phyloP scores from a whole-genome alignment of 331 rosid species.

The Erythrophleum ivorense region DNA sequence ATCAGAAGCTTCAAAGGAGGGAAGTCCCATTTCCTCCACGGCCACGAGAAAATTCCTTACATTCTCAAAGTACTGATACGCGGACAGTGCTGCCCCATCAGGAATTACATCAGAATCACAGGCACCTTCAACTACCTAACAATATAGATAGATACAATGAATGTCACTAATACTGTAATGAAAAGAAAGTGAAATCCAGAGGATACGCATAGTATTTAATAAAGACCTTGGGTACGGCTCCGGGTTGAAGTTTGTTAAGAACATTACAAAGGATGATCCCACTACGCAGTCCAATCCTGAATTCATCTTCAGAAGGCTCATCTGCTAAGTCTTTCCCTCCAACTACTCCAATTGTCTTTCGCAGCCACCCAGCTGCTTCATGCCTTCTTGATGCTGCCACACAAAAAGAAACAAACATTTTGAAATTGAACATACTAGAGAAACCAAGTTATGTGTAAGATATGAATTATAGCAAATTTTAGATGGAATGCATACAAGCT shows the following conservation, averaged over 20 bases:
- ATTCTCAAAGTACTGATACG: conserved; percentile 83
- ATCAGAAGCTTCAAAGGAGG: conserved; percentile 88
- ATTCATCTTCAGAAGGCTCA: conserved; percentile 89
- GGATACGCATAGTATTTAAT: neutral
- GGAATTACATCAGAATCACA: conserved; percentile 63
- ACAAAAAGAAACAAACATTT: neutral
- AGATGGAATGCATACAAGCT: conserved; percentile 52
- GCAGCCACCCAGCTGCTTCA: conserved; percentile 91
- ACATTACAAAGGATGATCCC: conserved; percentile 90
- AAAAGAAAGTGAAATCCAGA: neutral
- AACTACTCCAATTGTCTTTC: conserved; percentile 76
- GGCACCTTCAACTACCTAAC: conserved; percentile 83
- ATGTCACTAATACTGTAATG: conserved; percentile 13
- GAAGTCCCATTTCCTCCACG: conserved; percentile 79
- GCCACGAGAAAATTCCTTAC: conserved; percentile 85
- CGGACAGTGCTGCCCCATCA: conserved; percentile 83
- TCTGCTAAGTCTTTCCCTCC: conserved; percentile 88
- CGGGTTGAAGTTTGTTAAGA: conserved; percentile 82
- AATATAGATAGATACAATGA: neutral
- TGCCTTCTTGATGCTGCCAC: conserved; percentile 82
- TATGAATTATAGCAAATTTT: too few species aligned
- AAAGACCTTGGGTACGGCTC: conserved; percentile 73
- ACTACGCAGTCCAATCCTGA: conserved; percentile 82
- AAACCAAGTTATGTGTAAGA: neutral
- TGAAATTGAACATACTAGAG: neutral